These are phyloP conservation scores for Filosporella fistucella DNA, from an alignment of 495 filamentous ascomycete species.

Conservation along the genomic window DNA sequence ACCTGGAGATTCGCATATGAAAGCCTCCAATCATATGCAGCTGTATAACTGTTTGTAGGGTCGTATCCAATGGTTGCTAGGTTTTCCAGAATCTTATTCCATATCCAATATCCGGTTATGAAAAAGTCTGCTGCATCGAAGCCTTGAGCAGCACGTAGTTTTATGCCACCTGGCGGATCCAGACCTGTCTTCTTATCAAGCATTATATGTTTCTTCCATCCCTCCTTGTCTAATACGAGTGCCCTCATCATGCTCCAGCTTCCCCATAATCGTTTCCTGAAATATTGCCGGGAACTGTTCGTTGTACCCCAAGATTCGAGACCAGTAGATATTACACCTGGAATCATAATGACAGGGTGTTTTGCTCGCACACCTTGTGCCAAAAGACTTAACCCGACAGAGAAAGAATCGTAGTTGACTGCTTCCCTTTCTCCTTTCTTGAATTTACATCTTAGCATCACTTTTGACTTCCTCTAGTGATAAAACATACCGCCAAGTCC, in stretches of 20 bases:
- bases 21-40: slow-evolving; percentile 98
- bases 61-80: slow-evolving; percentile 94
- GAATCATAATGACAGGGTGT: slow-evolving; percentile 94
- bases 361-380: slow-evolving; percentile 77
- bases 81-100: slow-evolving; percentile 98
- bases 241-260: slow-evolving; percentile 98
- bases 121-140: slow-evolving; percentile 99
- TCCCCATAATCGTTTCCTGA: slow-evolving; percentile 90
- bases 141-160: slow-evolving; percentile 89
- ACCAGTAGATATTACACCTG: slow-evolving; percentile 95
- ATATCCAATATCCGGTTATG: slow-evolving; percentile 91
- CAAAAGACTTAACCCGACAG: slow-evolving; percentile 76
- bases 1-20: slow-evolving; percentile 83
- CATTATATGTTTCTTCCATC: slow-evolving; percentile 97
- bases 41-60: slow-evolving; percentile 90
- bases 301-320: slow-evolving; percentile 94
- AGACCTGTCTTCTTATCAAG: slow-evolving; percentile 86
- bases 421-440: slow-evolving; percentile 82
- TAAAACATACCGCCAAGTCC: slow-evolving; percentile 63
- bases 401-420: slow-evolving; percentile 88
- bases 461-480: background rate
- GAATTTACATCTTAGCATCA: slow-evolving; percentile 13
- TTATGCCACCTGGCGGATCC: slow-evolving; percentile 81
- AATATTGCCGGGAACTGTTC: slow-evolving; percentile 77
- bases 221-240: slow-evolving; percentile 84